These are phyloP conservation scores for Solioccasus polychromus DNA, from an alignment of 768 basidiomycete species.

Conservation along the genomic window DNA sequence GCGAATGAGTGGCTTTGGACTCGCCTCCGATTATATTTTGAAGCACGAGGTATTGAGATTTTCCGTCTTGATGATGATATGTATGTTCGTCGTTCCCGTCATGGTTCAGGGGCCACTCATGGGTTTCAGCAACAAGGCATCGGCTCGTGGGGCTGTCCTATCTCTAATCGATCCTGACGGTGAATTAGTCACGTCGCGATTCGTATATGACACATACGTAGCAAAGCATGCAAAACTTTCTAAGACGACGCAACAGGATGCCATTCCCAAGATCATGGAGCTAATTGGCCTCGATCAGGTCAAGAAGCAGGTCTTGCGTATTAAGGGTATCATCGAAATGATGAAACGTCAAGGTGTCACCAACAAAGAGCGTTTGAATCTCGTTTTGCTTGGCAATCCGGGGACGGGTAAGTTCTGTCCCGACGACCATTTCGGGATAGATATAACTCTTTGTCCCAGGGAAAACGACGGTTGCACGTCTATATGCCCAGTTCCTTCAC, in stretches of 20 bases:
- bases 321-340: conserved; percentile 59
- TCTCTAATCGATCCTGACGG: conserved; percentile 1
- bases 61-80: conserved; percentile 9
- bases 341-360: conserved; percentile 49
- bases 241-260: conserved; percentile 47
- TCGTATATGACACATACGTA: conserved; percentile 7
- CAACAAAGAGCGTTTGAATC: conserved; percentile 58
- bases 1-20: conserved; percentile 7
- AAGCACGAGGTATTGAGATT: background rate
- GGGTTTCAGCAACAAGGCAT: conserved; percentile 9
- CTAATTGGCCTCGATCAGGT: conserved; percentile 70
- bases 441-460: conserved; percentile 35
- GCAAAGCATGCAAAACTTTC: conserved; percentile 53
- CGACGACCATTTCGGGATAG: background rate
- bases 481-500: conserved; percentile 61
- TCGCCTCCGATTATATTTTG: conserved; percentile 12
- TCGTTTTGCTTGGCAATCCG: conserved; percentile 65
- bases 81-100: background rate
- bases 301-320: conserved; percentile 53
- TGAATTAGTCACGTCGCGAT: background rate
- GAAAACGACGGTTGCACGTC: conserved; percentile 68
- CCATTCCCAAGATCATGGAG: conserved; percentile 64
- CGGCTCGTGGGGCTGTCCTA: conserved; percentile 6
- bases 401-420: conserved; percentile 54
- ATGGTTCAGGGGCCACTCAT: background rate